A percentile compares a stretch with the other conserved stretches of the same genome.
These are phyloP conservation scores for Hericium erinaceus DNA, from an alignment of 768 basidiomycete genomes.

Conservation along the genomic window DNA sequence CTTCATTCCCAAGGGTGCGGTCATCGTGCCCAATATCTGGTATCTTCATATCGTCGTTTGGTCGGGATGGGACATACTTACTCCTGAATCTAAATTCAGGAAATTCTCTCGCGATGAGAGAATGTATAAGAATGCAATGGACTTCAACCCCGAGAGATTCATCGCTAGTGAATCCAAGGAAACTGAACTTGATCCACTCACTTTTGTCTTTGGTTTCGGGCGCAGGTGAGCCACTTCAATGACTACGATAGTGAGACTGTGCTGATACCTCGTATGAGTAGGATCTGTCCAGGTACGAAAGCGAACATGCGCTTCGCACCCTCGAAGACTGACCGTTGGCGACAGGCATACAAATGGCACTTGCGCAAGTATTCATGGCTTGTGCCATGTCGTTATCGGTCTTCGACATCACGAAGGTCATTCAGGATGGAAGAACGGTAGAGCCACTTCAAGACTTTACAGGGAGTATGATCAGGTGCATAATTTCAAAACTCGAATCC, in stretches of 20 bases:
- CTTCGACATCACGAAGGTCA: conserved; percentile 12
- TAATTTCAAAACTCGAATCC: not conserved
- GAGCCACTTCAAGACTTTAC: conserved; percentile 8
- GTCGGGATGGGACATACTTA: not conserved
- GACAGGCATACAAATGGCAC: conserved; percentile 12
- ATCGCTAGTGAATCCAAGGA: conserved; percentile 9
- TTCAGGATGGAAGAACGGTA: conserved; percentile 7
- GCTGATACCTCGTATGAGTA: not conserved
- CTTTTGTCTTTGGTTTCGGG: conserved; percentile 19
- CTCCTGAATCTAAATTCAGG: conserved; percentile 10
- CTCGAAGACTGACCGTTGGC: conserved; percentile 3
- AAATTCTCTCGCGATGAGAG: conserved; percentile 20
- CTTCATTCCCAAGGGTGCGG: conserved; percentile 28
- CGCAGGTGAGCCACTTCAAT: conserved; percentile 10
- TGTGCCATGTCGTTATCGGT: conserved; percentile 10
- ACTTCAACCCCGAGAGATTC: conserved; percentile 23
- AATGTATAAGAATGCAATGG: conserved; percentile 18
- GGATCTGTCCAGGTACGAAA: no score
- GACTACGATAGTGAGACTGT: not conserved
- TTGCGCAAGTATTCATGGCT: conserved; percentile 13
- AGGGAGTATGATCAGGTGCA: conserved; percentile 9
- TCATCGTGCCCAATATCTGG: conserved; percentile 28
- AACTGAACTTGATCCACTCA: conserved; percentile 15
- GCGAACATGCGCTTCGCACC: no score
- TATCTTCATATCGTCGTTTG: conserved; percentile 4